Evolutionary conservation across 768 basidiomycete species (phyloP).

Genomic region (Lactarius hatsudake): DNA sequence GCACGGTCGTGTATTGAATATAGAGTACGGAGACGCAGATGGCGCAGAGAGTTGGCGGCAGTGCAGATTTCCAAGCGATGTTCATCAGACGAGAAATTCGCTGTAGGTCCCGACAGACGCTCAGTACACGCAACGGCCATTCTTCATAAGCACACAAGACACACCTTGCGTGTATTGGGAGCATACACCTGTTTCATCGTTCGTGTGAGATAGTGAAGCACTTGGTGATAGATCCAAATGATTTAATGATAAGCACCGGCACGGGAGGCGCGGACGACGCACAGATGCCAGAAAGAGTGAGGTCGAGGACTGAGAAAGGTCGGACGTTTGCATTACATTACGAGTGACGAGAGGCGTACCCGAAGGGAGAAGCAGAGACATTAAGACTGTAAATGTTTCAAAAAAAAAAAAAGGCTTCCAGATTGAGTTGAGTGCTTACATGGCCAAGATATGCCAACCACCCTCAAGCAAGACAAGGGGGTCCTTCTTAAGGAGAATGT

Average conservation of each 20-base stretch:
- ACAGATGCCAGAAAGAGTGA: background rate
- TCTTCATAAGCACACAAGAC: background rate
- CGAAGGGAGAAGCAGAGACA: background rate
- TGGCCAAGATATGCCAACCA: background rate
- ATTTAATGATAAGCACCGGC: background rate
- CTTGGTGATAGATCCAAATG: background rate
- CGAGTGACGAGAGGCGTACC: background rate
- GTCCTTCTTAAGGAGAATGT: background rate
- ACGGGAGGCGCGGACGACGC: background rate
- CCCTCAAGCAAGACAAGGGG: background rate
- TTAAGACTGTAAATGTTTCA: background rate
- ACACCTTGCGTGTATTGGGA: slow-evolving; percentile 1
- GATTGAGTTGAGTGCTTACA: slow-evolving; percentile 11
- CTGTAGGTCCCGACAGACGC: background rate
- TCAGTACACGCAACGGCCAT: background rate
- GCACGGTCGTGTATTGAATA: background rate
- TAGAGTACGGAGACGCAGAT: slow-evolving; percentile 3
- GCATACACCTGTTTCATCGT: background rate
- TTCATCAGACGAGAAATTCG: slow-evolving; percentile 4
- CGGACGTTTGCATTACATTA: background rate
- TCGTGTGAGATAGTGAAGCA: background rate
- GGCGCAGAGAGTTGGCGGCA: slow-evolving; percentile 17
- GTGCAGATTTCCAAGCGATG: slow-evolving; percentile 15
- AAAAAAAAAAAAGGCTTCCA: too few species aligned
- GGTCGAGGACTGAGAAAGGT: background rate